Percentiles rank a stretch among this genome's conserved stretches.
phyloP scores from a whole-genome alignment of 2,329 filamentous ascomycete species.

The Stemphylium vesicarium region DNA sequence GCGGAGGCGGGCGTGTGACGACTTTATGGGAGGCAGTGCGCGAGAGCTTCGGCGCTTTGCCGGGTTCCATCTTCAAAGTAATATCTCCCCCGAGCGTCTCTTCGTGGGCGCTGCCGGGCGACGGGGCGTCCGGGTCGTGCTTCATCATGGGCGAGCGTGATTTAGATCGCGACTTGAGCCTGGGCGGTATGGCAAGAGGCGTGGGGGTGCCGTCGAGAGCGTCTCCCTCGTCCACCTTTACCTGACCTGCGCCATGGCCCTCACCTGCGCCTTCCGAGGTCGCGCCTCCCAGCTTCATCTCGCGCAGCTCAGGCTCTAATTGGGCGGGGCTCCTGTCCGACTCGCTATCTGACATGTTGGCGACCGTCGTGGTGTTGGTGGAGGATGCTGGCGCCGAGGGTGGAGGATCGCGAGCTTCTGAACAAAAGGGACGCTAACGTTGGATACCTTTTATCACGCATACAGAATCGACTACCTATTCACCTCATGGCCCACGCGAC shows the following conservation, averaged over 20 bases:
- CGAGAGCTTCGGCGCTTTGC: constrained; percentile 71
- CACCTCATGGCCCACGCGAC: constrained; percentile 29
- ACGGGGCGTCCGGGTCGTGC: constrained; percentile 43
- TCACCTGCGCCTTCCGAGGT: constrained; percentile 20
- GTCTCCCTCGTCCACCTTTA: constrained; percentile 37
- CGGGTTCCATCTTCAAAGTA: constrained; percentile 66
- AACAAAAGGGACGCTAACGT: constrained; percentile 23
- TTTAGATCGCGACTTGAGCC: constrained; percentile 37
- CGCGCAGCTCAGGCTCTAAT: constrained; percentile 53
- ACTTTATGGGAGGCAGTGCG: constrained; percentile 77
- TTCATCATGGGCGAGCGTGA: constrained; percentile 44
- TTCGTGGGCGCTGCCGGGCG: constrained; percentile 53
- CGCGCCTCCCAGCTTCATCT: constrained; percentile 54
- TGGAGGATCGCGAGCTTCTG: constrained; percentile 13
- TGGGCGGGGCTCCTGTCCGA: constrained; percentile 43
- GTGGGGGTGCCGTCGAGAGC: constrained; percentile 33
- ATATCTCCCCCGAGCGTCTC: constrained; percentile 67
- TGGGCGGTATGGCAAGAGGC: constrained; percentile 35
- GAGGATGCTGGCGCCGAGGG: constrained; percentile 15
- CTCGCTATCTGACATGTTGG: constrained; percentile 50
- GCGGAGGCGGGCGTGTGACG: constrained; percentile 64
- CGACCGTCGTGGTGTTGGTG: constrained; percentile 19
- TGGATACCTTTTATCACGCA: constrained; percentile 24
- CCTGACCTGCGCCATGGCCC: constrained; percentile 24
- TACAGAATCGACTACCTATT: constrained; percentile 34